Evolutionary conservation across 495 filamentous ascomycete species (phyloP), one percentile per base, ranked within the genome.

Genomic region (Talaromyces thailandensis): DNA sequence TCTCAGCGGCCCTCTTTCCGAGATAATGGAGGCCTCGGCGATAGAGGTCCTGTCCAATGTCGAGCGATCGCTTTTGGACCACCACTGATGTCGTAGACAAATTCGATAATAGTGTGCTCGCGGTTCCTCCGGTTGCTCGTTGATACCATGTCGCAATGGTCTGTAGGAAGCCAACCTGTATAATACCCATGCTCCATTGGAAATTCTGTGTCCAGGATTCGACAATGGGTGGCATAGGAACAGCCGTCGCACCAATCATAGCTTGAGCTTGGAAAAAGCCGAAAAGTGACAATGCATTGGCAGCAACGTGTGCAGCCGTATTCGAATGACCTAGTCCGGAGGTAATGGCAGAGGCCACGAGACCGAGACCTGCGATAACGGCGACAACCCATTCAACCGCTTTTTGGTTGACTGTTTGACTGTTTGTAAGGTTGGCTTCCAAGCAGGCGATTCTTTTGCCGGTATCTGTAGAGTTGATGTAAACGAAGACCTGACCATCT

Each of bases 151-250:
- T 95, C 60, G 90, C 86, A 64, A 97, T 91, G 31, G 79, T 76
- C 71, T 98, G 90, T 70, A 98, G 82, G 74, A 98, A 98, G 48
- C 80, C 79, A 62, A 98, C 82, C 58, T 83, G 83, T 69, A 98
- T 96, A 69, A 98, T 93, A 67, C 94, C 94, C 91, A 98, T 95
- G 71, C 86, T 93, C 94, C 94, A 98, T 73, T 93, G 88, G 79
- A 98, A 97, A 70, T 98, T 94, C 78, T 98, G 93, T 0, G 93
- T 96, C 94, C 94, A 98, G 0, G 93, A 82, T 68, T 88, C 83
- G 50, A 96, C 94, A 56, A 96, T 89, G 0, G 94, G 94, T 3
- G 94, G 94, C 57, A 96, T 84, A 25, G 81, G 81, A n/a, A 97
- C 86, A 12, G 88, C 82, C 35, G 85, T 89, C 80, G 97, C 88